Evolutionary conservation across 2,329 filamentous ascomycete species (phyloP), one percentile per base, ranked within the genome.

Genomic region (Annulohypoxylon truncatum): DNA sequence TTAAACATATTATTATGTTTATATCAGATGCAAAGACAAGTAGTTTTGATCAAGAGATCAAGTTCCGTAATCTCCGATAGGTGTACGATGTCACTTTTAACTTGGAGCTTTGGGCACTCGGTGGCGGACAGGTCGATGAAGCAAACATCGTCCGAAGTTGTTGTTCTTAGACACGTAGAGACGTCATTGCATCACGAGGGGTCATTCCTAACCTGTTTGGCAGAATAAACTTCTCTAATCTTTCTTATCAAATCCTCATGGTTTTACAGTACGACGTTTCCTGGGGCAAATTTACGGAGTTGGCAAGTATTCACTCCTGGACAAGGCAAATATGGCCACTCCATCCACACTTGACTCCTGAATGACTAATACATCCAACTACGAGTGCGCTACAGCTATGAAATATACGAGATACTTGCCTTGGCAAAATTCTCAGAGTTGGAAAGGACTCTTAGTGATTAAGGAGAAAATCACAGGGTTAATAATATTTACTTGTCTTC

Each of bases 111-210:
- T 12, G 10, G 9, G 29, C 29, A 24, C 29, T 42, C 28, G 24
- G 24, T 24, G 24, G 10, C 46, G 28, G 35, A 29, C 31, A 26
- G 24, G 20, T 53, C 22, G n/a, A 31, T 24, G n/a, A 13, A 46
- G 35, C 60, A 63, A 57, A 57, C 47, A 63, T 63, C 60, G 26
- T 63, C 60, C 29, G 52, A 57, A 57, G 20, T 47, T 46, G 38
- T 38, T 24, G 29, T 26, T 33, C 52, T 12, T 15, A n/a, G 22
- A 51, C 26, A 31, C 7, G 15, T 10, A 22, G 13, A 9, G 33
- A 15, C 29, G 26, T 55, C 15, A 55, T 35, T 35, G 28, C 28
- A 47, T 35, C 53, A 47, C 22, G n/a, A 52, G 31, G 33, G 50
- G 50, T 13, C 10, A 26, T 42, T 29, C 6, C 3, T 18, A 42